Evolutionary conservation across 768 basidiomycete genomes (phyloP).

Genomic region (Dioszegia crocea): DNA sequence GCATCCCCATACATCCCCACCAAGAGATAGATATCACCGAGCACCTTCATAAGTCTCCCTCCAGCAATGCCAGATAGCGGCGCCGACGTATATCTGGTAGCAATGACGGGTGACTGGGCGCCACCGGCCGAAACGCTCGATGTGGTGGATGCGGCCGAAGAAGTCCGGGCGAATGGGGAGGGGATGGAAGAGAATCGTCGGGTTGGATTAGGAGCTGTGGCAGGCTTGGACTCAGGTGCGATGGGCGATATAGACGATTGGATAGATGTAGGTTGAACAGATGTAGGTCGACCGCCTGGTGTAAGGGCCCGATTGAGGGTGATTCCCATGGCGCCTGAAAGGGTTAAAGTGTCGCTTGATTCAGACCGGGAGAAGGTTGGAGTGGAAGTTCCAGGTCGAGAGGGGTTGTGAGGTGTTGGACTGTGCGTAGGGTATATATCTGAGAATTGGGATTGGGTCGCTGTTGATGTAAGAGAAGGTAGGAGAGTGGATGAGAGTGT

Average conservation of each 20-base stretch:
- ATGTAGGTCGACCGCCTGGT: constrained; percentile 38
- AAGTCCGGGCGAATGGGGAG: constrained; percentile 33
- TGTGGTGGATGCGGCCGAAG: constrained; percentile 23
- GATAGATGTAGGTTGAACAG: constrained; percentile 31
- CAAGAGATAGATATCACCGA: constrained; percentile 82
- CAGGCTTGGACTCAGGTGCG: constrained; percentile 16
- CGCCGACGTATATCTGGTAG: constrained; percentile 61
- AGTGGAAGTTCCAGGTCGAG: constrained; percentile 7
- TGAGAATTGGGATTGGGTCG: constrained; percentile 15
- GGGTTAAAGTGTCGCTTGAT: constrained; percentile 17
- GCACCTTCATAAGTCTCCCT: constrained; percentile 78
- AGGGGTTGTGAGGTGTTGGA: constrained; percentile 16
- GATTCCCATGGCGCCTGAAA: constrained; percentile 28
- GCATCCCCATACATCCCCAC: constrained; percentile 83
- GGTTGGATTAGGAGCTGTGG: constrained; percentile 33
- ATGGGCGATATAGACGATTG: constrained; percentile 15
- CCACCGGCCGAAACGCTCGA: constrained; percentile 10
- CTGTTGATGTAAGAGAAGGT: constrained; percentile 43
- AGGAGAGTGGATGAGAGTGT: constrained; percentile 56
- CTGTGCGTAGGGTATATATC: constrained; percentile 13
- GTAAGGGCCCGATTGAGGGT: constrained; percentile 33
- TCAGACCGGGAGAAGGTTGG: constrained; percentile 14
- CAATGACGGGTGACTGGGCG: constrained; percentile 5
- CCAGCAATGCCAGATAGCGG: constrained; percentile 69
- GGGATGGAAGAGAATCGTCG: constrained; percentile 35